Evolutionary conservation across 2,329 filamentous ascomycete genomes (phyloP).

Genomic region (Claviceps cyperi): DNA sequence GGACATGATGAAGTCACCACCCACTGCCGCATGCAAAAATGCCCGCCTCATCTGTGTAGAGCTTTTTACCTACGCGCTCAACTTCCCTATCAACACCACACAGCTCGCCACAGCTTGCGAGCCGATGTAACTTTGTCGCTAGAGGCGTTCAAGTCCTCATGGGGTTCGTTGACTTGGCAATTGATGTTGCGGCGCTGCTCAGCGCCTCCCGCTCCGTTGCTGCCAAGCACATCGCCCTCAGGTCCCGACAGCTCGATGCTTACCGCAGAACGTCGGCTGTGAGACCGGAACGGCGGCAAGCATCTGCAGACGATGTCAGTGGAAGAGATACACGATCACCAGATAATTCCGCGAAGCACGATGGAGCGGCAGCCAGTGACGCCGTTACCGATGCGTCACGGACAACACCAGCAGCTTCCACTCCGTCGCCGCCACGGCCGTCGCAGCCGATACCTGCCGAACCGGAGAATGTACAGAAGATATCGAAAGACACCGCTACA

Average conservation of each 20-base stretch:
- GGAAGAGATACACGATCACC: neutral
- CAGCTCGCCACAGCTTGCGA: neutral
- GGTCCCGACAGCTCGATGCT: constrained; percentile 37
- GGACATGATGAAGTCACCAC: neutral
- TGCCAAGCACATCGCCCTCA: constrained; percentile 44
- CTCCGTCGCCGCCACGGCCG: neutral
- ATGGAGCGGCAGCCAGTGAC: neutral
- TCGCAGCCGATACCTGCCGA: neutral
- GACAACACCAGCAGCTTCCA: neutral
- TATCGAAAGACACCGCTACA: neutral
- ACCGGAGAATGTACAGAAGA: neutral
- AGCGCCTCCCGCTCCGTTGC: constrained; percentile 56
- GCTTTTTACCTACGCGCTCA: neutral
- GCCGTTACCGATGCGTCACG: neutral
- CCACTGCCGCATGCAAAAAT: neutral
- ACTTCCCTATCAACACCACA: neutral
- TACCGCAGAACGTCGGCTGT: constrained; percentile 34
- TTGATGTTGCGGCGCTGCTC: constrained; percentile 58
- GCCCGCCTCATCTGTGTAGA: neutral
- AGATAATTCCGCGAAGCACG: neutral
- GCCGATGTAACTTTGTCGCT: constrained; percentile 13
- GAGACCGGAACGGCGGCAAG: constrained; percentile 17
- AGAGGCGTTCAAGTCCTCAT: constrained; percentile 23
- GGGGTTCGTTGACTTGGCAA: constrained; percentile 47
- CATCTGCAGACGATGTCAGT: neutral